phyloP scores from a whole-genome alignment of 2,329 filamentous ascomycete species.

The Aureobasidium leucospermi region DNA sequence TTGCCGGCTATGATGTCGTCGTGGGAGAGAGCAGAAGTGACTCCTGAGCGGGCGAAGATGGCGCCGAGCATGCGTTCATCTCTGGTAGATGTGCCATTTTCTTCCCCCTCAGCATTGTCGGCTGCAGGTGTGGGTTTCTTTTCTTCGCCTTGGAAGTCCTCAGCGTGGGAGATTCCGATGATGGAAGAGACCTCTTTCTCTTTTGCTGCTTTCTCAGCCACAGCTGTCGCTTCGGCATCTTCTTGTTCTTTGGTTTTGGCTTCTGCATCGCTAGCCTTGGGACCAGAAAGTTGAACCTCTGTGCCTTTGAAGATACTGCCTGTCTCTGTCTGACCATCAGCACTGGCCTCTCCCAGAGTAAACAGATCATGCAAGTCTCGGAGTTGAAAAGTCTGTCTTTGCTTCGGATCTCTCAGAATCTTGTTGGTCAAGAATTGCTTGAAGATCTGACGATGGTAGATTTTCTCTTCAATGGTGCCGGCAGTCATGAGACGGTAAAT shows the following conservation, averaged over 20 bases:
- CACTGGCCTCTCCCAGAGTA: slow-evolving; percentile 60
- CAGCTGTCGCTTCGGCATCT: neutral
- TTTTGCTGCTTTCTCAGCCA: neutral
- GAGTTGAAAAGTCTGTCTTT: slow-evolving; percentile 83
- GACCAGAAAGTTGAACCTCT: slow-evolving; percentile 56
- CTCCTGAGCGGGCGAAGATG: slow-evolving; percentile 77
- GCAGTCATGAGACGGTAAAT: slow-evolving; percentile 98
- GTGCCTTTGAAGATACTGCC: slow-evolving; percentile 82
- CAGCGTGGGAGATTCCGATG: slow-evolving; percentile 36
- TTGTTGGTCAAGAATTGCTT: slow-evolving; percentile 98
- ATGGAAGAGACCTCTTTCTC: slow-evolving; percentile 24
- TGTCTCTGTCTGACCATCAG: slow-evolving; percentile 67
- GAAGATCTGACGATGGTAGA: slow-evolving; percentile 97
- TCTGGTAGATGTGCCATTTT: slow-evolving; percentile 15
- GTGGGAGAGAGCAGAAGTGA: slow-evolving; percentile 89
- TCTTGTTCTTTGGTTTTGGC: neutral
- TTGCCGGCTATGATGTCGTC: slow-evolving; percentile 81
- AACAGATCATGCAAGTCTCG: slow-evolving; percentile 90
- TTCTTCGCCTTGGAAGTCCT: slow-evolving; percentile 32
- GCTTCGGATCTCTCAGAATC: slow-evolving; percentile 87
- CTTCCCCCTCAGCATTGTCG: slow-evolving; percentile 9
- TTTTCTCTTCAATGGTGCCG: slow-evolving; percentile 97
- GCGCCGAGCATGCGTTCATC: slow-evolving; percentile 71
- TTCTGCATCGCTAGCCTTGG: slow-evolving; percentile 20
- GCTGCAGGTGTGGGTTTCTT: slow-evolving; percentile 15